phyloP scores from a whole-genome alignment of 495 filamentous ascomycete genomes.

The Friedmanniomyces simplex region DNA sequence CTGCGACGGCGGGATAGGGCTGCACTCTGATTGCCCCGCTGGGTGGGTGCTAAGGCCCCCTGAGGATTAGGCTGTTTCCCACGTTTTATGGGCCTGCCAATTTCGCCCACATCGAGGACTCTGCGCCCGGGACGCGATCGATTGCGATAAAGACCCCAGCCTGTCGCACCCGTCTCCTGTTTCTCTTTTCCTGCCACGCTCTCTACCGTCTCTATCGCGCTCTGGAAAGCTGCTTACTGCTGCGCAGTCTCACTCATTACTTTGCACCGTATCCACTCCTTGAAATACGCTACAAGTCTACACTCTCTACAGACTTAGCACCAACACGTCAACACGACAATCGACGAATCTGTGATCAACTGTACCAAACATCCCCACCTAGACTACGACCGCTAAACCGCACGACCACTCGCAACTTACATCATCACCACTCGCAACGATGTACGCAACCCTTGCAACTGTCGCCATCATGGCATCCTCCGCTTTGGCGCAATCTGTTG shows the following conservation, averaged over 20 bases:
- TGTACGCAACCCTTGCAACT: constrained; percentile 7
- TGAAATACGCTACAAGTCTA: neutral
- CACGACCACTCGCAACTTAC: neutral
- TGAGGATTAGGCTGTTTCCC: constrained; percentile 3
- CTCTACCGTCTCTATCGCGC: constrained; percentile 10
- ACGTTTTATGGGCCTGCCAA: constrained; percentile 12
- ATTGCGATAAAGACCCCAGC: neutral
- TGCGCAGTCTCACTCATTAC: constrained; percentile 16
- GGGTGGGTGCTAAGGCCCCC: neutral
- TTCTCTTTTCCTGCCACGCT: constrained; percentile 6
- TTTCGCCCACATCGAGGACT: neutral
- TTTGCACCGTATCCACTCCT: neutral
- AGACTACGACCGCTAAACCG: neutral
- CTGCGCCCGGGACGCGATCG: neutral
- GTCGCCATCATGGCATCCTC: constrained; percentile 14
- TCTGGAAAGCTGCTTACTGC: constrained; percentile 17
- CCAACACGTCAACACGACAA: neutral
- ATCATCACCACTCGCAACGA: constrained; percentile 2
- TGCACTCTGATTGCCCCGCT: constrained; percentile 6
- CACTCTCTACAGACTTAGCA: constrained; percentile 9
- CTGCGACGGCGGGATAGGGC: neutral
- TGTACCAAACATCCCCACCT: neutral
- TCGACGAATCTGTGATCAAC: neutral
- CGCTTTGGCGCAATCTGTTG: constrained; percentile 8
- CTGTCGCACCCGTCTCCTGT: neutral